A percentile compares a stretch with the other conserved stretches of the same genome.
Evolutionary conservation across 768 basidiomycete species (phyloP).

Genomic region (Tylopilus balloui): DNA sequence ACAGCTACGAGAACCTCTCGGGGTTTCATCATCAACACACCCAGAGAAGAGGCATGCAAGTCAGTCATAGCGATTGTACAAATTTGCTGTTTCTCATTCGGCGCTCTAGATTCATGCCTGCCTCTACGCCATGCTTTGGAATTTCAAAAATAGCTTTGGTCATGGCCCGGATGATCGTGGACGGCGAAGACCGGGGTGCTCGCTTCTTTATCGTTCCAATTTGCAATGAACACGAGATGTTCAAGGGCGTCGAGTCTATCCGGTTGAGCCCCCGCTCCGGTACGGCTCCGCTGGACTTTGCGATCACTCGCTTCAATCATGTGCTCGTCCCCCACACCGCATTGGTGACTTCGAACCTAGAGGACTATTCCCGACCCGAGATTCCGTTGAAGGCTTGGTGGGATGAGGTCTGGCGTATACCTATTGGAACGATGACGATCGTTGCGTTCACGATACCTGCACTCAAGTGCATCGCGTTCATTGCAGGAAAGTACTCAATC

Average conservation of each 20-base stretch:
- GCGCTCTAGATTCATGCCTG: constrained; percentile 51
- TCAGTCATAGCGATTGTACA: constrained; percentile 21
- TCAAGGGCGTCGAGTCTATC: constrained; percentile 46
- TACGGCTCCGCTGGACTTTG: constrained; percentile 51
- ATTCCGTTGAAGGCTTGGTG: constrained; percentile 49
- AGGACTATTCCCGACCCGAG: constrained; percentile 37
- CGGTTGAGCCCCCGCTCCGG: constrained; percentile 50
- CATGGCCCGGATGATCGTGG: constrained; percentile 51
- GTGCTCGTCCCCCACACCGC: constrained; percentile 46
- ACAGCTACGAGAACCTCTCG: constrained; percentile 48
- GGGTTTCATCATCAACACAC: constrained; percentile 54
- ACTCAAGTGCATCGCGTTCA: constrained; percentile 50
- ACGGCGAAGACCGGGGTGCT: constrained; percentile 46
- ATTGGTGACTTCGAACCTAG: constrained; percentile 43
- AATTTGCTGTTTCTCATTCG: background rate
- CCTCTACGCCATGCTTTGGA: constrained; percentile 49
- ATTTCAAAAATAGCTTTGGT: constrained; percentile 54
- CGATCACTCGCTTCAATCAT: constrained; percentile 52
- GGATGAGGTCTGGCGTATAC: constrained; percentile 52
- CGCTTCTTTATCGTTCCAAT: constrained; percentile 55
- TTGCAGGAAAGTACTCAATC: constrained; percentile 55
- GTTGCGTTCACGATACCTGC: constrained; percentile 48
- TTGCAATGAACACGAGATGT: constrained; percentile 51
- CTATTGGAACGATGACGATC: constrained; percentile 50
- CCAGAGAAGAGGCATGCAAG: constrained; percentile 57